Evolutionary conservation across 306 rosid species (phyloP).

Genomic region (Sechiopsis laciniata): DNA sequence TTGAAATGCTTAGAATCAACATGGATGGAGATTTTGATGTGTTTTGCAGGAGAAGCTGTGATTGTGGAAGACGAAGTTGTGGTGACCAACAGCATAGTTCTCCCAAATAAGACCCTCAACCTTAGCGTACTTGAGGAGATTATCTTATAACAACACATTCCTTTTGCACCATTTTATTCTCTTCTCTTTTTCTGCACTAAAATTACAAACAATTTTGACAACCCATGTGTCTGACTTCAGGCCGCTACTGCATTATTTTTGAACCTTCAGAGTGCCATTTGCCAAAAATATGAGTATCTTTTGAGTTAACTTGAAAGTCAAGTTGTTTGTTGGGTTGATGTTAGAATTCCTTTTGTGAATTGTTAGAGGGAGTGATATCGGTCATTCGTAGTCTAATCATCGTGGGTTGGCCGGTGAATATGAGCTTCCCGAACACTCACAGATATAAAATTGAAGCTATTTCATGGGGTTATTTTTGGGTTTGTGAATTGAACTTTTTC

Average conservation of each 20-base stretch:
- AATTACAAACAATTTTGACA: not conserved
- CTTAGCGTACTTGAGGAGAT: slow-evolving; percentile 46
- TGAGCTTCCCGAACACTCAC: too few relatives aligned
- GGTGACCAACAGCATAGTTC: slow-evolving; percentile 50
- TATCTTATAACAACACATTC: slow-evolving; percentile 25
- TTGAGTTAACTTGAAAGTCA: not conserved
- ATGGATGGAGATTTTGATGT: slow-evolving; percentile 7
- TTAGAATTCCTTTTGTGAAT: not conserved
- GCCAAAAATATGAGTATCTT: too few relatives aligned
- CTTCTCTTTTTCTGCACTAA: not conserved
- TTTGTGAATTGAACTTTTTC: too few relatives aligned
- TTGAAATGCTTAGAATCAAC: not conserved
- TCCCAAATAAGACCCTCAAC: slow-evolving; percentile 44
- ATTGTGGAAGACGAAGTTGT: slow-evolving; percentile 54
- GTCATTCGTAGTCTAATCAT: too few relatives aligned
- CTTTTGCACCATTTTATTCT: not conserved
- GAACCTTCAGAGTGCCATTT: not conserved
- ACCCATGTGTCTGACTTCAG: not conserved
- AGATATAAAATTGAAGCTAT: too few relatives aligned
- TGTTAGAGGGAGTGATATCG: not conserved
- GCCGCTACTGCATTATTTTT: not conserved
- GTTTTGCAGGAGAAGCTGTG: slow-evolving; percentile 42
- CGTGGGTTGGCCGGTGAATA: too few relatives aligned
- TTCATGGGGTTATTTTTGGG: too few relatives aligned
- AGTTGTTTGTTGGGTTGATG: not conserved